These are phyloP conservation scores for Trebouxia sp. DNA, from an alignment of 139 green algal genomes.

Conservation along the genomic window DNA sequence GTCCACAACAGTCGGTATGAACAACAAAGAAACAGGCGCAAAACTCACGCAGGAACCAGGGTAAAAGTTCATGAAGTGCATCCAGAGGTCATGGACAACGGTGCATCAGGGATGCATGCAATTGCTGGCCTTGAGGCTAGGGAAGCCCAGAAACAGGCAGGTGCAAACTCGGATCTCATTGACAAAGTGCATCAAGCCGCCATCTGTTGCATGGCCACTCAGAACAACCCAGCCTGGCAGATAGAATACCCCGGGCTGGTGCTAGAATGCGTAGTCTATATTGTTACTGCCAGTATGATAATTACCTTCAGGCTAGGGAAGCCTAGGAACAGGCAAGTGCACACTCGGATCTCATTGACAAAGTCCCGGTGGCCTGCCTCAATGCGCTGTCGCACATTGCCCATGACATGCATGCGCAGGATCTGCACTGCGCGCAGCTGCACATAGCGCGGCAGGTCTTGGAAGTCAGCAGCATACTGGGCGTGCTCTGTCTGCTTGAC, in stretches of 20 bases:
- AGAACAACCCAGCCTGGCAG: too few relatives aligned
- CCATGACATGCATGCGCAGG: slow-evolving; percentile 74
- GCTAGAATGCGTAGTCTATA: too few relatives aligned
- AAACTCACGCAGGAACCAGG: too few relatives aligned
- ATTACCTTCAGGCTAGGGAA: slow-evolving; percentile 69
- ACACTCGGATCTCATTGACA: slow-evolving; percentile 77
- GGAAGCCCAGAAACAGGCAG: slow-evolving; percentile 88
- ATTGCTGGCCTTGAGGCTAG: slow-evolving; percentile 63
- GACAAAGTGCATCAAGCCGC: too few relatives aligned
- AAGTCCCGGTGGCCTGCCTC: slow-evolving; percentile 76
- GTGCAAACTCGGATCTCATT: slow-evolving; percentile 80
- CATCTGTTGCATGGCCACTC: too few relatives aligned
- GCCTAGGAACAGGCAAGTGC: slow-evolving; percentile 87
- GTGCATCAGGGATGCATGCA: too few relatives aligned
- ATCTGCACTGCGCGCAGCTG: slow-evolving; percentile 53
- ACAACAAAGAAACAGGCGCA: too few relatives aligned
- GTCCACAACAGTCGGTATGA: too few relatives aligned
- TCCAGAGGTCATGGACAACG: too few relatives aligned
- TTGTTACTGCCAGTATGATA: too few relatives aligned
- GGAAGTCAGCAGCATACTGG: slow-evolving; percentile 39
- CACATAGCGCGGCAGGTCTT: slow-evolving; percentile 35
- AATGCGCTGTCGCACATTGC: slow-evolving; percentile 66
- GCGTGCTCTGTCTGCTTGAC: slow-evolving; percentile 7
- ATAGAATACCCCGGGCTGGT: too few relatives aligned
- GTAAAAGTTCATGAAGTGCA: too few relatives aligned